Evolutionary conservation across 441 rosid species (phyloP), one percentile per base, ranked within the genome.

Genomic region (Lepidium campestre): DNA sequence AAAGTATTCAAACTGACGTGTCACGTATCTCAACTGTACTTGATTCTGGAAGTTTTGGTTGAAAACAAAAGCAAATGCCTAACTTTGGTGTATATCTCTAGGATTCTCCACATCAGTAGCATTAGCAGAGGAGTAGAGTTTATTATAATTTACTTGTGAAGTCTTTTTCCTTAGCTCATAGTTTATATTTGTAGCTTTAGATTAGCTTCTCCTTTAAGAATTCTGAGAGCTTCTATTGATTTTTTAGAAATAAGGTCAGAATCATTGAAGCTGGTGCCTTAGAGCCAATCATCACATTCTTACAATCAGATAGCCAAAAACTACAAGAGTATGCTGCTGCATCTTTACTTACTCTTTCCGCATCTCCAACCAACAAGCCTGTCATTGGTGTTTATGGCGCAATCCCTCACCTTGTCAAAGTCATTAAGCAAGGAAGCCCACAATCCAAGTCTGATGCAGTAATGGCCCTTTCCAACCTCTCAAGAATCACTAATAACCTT

Each of bases 261-360:
- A 88, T 90, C 14, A 81, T 90, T 35, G 85, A 88, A 80, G 91
- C 91, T 14, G 97, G 98, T 35, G 98, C 86, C 10, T 83, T 93
- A 35, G 82, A 84, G 52, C 88, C 96, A 37, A 82, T 93, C 37
- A 82, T 81, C 52, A 57, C 74, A 37, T 87, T 93, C 68, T 88
- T 93, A 54, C 84, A 78, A 57, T 88, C 85, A 34, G 56, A 79
- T n/a, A 82, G 74, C 29, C 54, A 65, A 67, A 82, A 74, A 73
- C 76, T 93, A 20, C 87, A 80, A 55, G 98, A 86, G 67, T 68
- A 71, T 68, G 97, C 97, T 20, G 75, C 92, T 40, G 96, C 98
- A 6, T 69, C 94, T 34, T 71, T 88, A 74, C 94, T 90, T 49
- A 90, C 97, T 11, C 81, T 88, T 13, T 93, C 98, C 1, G 97